A percentile compares a stretch with the other conserved stretches of the same genome.
These are phyloP conservation scores for Trichoderma sp. DNA, from an alignment of 2,329 filamentous ascomycete genomes.

Conservation along the genomic window DNA sequence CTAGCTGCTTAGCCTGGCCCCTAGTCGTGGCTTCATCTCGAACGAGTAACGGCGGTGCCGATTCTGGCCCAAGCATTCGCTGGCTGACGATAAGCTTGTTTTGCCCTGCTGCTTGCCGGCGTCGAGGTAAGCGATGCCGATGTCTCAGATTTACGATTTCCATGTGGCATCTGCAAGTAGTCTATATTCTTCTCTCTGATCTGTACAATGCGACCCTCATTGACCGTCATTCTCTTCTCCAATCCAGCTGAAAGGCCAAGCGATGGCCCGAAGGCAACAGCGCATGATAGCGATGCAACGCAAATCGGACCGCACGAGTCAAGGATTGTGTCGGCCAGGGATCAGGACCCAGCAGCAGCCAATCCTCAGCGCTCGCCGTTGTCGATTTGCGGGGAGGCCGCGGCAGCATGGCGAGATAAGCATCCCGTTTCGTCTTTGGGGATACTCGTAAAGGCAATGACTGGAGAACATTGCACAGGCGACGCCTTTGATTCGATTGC, in stretches of 20 bases:
- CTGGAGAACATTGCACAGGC: background rate
- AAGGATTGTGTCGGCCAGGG: background rate
- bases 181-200: background rate
- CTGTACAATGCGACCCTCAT: background rate
- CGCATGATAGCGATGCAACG: background rate
- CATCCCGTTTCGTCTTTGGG: background rate
- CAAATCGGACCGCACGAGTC: constrained; percentile 5
- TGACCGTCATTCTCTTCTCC: background rate
- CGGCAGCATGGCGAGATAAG: constrained; percentile 3
- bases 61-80: constrained; percentile 6
- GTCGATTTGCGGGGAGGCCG: constrained; percentile 6
- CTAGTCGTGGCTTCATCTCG: constrained; percentile 5
- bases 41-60: constrained; percentile 8
- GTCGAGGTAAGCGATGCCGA: background rate
- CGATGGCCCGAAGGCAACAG: background rate
- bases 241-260: background rate
- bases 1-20: background rate
- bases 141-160: background rate
- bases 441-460: background rate
- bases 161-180: background rate
- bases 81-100: constrained; percentile 18
- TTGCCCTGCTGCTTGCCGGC: background rate
- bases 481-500: background rate
- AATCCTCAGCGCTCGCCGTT: background rate
- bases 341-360: background rate